These are phyloP conservation scores for Populus nigra DNA, from an alignment of 345 rosid genomes.

Conservation along the genomic window DNA sequence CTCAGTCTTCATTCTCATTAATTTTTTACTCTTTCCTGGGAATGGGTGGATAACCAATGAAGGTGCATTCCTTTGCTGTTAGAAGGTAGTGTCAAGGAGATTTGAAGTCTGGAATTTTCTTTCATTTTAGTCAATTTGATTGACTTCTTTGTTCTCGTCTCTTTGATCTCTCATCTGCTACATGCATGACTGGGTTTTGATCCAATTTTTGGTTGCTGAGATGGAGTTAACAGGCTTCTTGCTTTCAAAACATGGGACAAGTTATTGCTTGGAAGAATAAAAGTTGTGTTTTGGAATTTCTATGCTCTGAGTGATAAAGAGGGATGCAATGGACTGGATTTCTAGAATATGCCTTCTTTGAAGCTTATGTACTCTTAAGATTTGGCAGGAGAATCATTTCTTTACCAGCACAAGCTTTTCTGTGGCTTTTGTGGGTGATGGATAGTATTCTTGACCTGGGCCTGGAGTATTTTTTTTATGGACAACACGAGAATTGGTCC, in stretches of 20 bases:
- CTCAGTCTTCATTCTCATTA: background rate
- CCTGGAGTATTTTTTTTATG: conserved; percentile 9
- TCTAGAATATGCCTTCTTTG: background rate
- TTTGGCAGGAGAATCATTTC: conserved; percentile 12
- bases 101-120: conserved; percentile 3
- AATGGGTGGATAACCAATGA: background rate
- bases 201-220: conserved; percentile 1
- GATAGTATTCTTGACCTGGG: background rate
- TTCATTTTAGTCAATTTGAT: conserved; percentile 1
- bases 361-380: background rate
- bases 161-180: conserved; percentile 7
- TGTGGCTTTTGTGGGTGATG: conserved; percentile 8
- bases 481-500: conserved; percentile 2
- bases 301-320: conserved; percentile 8
- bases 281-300: background rate
- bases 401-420: background rate
- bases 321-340: background rate
- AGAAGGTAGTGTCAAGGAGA: conserved; percentile 2
- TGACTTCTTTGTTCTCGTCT: conserved; percentile 1
- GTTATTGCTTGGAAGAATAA: background rate
- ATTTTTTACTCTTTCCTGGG: background rate
- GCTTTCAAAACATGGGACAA: background rate
- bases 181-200: conserved; percentile 3
- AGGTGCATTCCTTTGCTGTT: background rate
- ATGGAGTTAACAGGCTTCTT: conserved; percentile 6